Evolutionary conservation across 2,329 filamentous ascomycete genomes (phyloP).

Genomic region (Botrytis pseudocinerea): DNA sequence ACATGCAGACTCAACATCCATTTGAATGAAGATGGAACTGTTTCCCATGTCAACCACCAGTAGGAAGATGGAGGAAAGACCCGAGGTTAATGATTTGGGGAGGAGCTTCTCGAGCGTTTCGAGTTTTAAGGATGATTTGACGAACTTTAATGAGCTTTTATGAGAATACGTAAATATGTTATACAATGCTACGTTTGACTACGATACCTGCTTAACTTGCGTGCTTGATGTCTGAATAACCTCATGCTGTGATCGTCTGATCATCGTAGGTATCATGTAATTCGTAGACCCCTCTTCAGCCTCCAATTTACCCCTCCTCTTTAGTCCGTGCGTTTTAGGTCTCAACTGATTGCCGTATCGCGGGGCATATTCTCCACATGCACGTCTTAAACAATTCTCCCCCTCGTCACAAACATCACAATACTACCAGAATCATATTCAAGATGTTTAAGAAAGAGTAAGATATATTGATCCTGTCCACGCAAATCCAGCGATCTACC

Average conservation of each 20-base stretch:
- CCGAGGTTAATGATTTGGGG: neutral
- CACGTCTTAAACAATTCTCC: conserved; percentile 18
- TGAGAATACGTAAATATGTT: neutral
- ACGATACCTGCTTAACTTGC: no score
- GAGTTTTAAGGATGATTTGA: neutral
- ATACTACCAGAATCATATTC: conserved; percentile 22
- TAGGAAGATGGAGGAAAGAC: conserved; percentile 23
- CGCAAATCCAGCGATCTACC: conserved; percentile 11
- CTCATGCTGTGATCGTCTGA: conserved; percentile 1
- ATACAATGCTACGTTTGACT: neutral
- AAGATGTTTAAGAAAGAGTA: conserved; percentile 95
- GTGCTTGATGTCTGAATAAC: conserved; percentile 6
- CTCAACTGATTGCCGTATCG: conserved; percentile 25
- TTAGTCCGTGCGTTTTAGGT: conserved; percentile 23
- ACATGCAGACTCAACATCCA: conserved; percentile 58
- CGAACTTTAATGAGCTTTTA: neutral
- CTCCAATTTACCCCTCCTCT: conserved; percentile 21
- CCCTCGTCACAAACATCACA: conserved; percentile 21
- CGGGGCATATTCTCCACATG: conserved; percentile 30
- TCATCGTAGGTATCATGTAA: neutral
- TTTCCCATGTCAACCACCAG: conserved; percentile 56
- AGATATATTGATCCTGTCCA: conserved; percentile 38
- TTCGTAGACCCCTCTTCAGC: neutral
- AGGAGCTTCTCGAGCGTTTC: neutral
- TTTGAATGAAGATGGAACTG: conserved; percentile 59